Evolutionary conservation across 2,329 filamentous ascomycete genomes (phyloP).

Genomic region (Epichloe elymi): DNA sequence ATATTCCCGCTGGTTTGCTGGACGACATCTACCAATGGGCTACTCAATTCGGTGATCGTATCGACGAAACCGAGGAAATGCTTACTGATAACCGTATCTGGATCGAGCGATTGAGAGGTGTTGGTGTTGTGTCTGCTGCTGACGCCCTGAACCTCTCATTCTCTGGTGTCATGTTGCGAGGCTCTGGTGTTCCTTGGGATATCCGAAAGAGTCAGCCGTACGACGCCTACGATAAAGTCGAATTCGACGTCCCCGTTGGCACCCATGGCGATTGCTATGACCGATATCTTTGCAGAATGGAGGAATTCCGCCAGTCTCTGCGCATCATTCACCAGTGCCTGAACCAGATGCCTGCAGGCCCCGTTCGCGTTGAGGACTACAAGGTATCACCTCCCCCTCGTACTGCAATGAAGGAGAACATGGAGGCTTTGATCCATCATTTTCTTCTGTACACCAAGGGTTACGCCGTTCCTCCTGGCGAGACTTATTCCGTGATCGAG

Average conservation of each 20-base stretch:
- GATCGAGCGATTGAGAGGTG: conserved; percentile 81
- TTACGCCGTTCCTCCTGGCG: conserved; percentile 89
- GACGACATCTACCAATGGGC: conserved; percentile 99
- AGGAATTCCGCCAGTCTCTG: conserved; percentile 96
- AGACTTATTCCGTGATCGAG: conserved; percentile 97
- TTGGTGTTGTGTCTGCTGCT: conserved; percentile 80
- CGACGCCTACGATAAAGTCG: conserved; percentile 93
- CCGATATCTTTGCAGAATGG: conserved; percentile 97
- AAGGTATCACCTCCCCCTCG: conserved; percentile 95
- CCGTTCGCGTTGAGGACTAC: conserved; percentile 94
- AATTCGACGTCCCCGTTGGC: conserved; percentile 95
- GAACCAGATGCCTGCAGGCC: conserved; percentile 95
- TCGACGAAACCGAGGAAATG: conserved; percentile 97
- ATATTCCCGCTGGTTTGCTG: conserved; percentile 82
- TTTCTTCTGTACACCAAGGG: conserved; percentile 98
- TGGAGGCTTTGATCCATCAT: conserved; percentile 99
- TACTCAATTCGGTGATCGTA: conserved; percentile 94
- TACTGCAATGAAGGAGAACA: conserved; percentile 99
- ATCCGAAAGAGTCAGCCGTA: conserved; percentile 94
- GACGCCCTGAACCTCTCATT: conserved; percentile 98
- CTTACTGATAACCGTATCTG: conserved; percentile 99
- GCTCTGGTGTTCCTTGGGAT: conserved; percentile 92
- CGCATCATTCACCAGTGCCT: conserved; percentile 98
- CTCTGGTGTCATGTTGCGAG: conserved; percentile 93
- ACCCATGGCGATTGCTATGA: conserved; percentile 98